A percentile compares a stretch with the other conserved stretches of the same genome.
phyloP scores from a whole-genome alignment of 177 flowering plant species.

The Telopea speciosissima region DNA sequence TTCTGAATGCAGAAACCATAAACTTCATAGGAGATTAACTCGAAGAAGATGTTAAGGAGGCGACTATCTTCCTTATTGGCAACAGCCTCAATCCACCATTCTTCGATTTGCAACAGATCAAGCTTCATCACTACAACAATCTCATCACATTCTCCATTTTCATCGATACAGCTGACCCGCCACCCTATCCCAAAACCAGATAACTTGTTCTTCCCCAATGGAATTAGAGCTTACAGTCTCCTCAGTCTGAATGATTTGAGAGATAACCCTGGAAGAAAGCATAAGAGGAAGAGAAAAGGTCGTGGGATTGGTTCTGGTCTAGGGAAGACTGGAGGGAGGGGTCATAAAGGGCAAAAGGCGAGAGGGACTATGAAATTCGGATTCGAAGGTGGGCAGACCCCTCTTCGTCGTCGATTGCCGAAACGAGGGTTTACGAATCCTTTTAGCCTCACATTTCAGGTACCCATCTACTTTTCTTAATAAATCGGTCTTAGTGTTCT shows the following conservation, averaged over 20 bases:
- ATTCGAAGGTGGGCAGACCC: slow-evolving; percentile 97
- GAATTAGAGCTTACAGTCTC: slow-evolving; percentile 47
- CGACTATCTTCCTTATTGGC: slow-evolving; percentile 8
- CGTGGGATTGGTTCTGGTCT: slow-evolving; percentile 94
- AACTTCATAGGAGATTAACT: too few relatives aligned
- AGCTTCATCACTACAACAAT: background rate
- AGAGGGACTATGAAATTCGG: slow-evolving; percentile 75
- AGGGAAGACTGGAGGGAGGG: slow-evolving; percentile 94
- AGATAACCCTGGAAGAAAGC: slow-evolving; percentile 59
- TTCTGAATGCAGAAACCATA: background rate
- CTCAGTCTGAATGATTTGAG: slow-evolving; percentile 75
- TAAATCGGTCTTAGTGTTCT: background rate
- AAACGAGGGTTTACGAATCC: slow-evolving; percentile 91
- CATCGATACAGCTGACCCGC: background rate
- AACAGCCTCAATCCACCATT: background rate
- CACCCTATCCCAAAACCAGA: slow-evolving; percentile 4
- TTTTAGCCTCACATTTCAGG: slow-evolving; percentile 83
- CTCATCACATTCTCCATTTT: slow-evolving; percentile 7
- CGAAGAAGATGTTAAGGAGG: slow-evolving; percentile 7
- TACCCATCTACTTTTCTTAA: slow-evolving; percentile 7
- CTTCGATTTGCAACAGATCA: slow-evolving; percentile 1
- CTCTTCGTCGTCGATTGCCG: slow-evolving; percentile 73
- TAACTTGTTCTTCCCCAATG: slow-evolving; percentile 5
- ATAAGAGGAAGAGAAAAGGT: slow-evolving; percentile 88
- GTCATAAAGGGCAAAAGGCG: slow-evolving; percentile 94